Base-by-base conservation (phyloP, 495 filamentous ascomycete species). In the Hamigera avellanea region DNA sequence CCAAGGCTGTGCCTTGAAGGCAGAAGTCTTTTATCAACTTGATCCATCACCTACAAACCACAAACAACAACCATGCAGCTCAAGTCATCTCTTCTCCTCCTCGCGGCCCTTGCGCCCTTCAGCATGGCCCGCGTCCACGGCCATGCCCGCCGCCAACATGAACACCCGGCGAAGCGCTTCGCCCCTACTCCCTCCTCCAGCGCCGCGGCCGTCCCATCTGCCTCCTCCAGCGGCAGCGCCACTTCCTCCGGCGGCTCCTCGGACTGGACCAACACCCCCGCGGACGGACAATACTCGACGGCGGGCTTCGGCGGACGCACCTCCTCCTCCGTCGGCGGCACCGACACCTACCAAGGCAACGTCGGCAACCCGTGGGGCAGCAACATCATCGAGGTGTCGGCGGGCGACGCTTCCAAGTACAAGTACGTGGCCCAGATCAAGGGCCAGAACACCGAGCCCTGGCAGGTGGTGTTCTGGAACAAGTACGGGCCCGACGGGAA, bases 381-480 rank as follows among this genome's bases (percentile, higher is more conserved):
- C 53, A 75, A 75, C 52, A 68, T 75, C 40, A 61, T 62, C 38
- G 50, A 60, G 32, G 57, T 73, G 26, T 15, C 32, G 34, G 56
- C 58, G 19, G 37, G 43, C 32, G 43, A 41, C 13, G 60, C 62
- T 37, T 51, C 49, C 44, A 37, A 57, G 32, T 62, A 72, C 48
- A 50, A 63, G 32, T 60, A 69, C 56, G 66, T 70, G 35, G 43
- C 61, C 40, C 59, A 54, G 8, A 61, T 73, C 47, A 50, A 54
- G 36, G 70, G 69, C 35, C 55, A 47, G 29, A 35, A 57, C 37
- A 35, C 31, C 14, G 52, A 57, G 10, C 23, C 51, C 41, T 66
- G 66, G 52, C 62, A 54, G 26, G 49, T 73, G 32, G 40, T 56
- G 13, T 56, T 75, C 57, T 76, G 70, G 70, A 71, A 75, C 62